Conservation (phyloP, 371 early-diverging fungal genomes). For the Mucor irregularis region DNA sequence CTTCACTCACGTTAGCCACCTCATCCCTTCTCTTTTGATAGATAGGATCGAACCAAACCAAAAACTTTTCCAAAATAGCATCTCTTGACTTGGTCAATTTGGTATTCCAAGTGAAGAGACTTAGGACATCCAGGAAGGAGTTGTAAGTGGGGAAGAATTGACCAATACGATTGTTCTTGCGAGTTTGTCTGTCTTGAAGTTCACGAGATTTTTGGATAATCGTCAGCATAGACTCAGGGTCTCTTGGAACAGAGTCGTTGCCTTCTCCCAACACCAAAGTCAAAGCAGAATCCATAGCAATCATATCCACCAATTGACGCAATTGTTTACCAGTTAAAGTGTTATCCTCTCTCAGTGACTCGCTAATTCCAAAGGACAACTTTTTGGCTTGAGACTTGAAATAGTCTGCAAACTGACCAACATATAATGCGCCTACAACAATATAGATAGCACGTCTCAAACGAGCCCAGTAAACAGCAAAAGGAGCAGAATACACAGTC, state of each 20-base stretch:
- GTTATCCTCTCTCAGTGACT: neutral
- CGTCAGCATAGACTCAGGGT: conserved; percentile 16
- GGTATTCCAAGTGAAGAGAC: conserved; percentile 2
- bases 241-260: neutral
- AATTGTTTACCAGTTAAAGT: conserved; percentile 23
- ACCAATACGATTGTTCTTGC: conserved; percentile 27
- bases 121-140: neutral
- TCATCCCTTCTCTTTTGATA: neutral
- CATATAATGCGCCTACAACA: conserved; percentile 13
- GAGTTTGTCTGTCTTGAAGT: conserved; percentile 21
- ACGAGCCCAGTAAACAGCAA: conserved; percentile 36
- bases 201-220: conserved; percentile 17
- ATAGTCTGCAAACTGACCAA: conserved; percentile 4
- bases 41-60: conserved; percentile 10
- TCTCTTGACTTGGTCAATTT: neutral
- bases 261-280: conserved; percentile 24
- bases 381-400: conserved; percentile 24
- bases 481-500: conserved; percentile 37
- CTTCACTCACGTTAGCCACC: neutral
- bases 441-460: conserved; percentile 32
- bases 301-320: conserved; percentile 30
- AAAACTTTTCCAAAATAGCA: conserved; percentile 9
- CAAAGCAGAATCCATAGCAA: conserved; percentile 36
- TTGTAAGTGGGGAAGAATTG: conserved; percentile 23
- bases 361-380: conserved; percentile 13